These are phyloP conservation scores for Phytophthora pluvialis DNA, from an alignment of 352 stramenopile genomes.

Conservation along the genomic window DNA sequence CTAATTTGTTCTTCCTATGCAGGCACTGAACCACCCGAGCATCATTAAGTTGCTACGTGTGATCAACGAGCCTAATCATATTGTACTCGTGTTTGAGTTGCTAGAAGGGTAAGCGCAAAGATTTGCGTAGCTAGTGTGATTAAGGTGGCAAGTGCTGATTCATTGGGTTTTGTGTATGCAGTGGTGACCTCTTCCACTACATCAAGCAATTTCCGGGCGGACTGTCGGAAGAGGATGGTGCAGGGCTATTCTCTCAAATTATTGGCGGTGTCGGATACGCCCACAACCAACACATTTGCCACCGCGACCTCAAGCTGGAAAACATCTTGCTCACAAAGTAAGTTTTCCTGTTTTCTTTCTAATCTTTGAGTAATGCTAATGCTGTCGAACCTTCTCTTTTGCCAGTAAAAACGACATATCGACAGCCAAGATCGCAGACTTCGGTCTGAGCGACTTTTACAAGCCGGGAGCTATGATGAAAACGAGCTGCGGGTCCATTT, in stretches of 20 bases:
- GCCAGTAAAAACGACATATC: constrained; percentile 84
- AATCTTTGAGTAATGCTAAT: background rate
- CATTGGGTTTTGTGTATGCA: constrained; percentile 20
- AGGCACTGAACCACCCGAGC: constrained; percentile 86
- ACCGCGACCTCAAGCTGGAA: constrained; percentile 89
- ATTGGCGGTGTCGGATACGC: constrained; percentile 82
- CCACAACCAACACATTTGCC: constrained; percentile 91
- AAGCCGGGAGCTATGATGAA: constrained; percentile 90
- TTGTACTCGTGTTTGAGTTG: constrained; percentile 88
- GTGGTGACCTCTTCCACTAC: constrained; percentile 87
- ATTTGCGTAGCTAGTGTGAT: background rate
- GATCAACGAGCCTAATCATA: constrained; percentile 86
- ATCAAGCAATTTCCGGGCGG: constrained; percentile 65
- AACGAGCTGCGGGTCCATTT: constrained; percentile 88
- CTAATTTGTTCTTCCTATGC: constrained; percentile 5
- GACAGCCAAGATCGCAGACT: constrained; percentile 89
- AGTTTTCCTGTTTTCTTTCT: constrained; percentile 8
- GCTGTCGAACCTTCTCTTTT: background rate
- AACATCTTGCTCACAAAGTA: constrained; percentile 88
- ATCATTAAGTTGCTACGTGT: constrained; percentile 90
- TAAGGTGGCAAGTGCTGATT: background rate
- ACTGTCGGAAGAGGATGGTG: constrained; percentile 69
- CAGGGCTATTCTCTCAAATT: constrained; percentile 77
- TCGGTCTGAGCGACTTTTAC: constrained; percentile 89
- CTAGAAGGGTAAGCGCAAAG: constrained; percentile 64